Conservation (phyloP, 2,329 filamentous ascomycete genomes). For the Alternaria ventricosa region DNA sequence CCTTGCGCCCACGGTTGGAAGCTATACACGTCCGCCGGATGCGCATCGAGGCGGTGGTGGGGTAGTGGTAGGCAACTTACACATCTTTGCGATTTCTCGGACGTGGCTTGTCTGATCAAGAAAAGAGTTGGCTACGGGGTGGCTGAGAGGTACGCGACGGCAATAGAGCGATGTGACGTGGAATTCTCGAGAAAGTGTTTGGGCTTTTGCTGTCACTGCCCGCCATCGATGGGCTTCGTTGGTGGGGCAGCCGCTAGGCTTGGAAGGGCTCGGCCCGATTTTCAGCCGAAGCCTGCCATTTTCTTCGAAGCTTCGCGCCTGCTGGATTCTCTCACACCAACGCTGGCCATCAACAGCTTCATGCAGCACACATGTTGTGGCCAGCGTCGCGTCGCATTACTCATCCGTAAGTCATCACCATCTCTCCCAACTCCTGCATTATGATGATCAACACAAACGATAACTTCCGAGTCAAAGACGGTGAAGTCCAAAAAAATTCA, state of each 20-base stretch:
- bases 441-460: slow-evolving; percentile 45
- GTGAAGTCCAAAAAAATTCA: slow-evolving; percentile 54
- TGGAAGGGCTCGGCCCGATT: slow-evolving; percentile 23
- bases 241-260: slow-evolving; percentile 34
- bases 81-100: slow-evolving; percentile 13
- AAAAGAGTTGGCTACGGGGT: not conserved
- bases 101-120: not conserved
- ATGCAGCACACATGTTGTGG: not conserved
- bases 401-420: slow-evolving; percentile 24
- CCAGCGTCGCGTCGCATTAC: not conserved
- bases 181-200: slow-evolving; percentile 22
- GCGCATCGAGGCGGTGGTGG: slow-evolving; percentile 12
- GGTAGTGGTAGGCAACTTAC: slow-evolving; percentile 15
- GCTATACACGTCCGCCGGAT: not conserved
- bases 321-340: slow-evolving; percentile 19
- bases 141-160: slow-evolving; percentile 12
- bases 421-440: slow-evolving; percentile 1
- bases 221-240: slow-evolving; percentile 26
- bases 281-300: slow-evolving; percentile 24
- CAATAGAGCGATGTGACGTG: slow-evolving; percentile 8
- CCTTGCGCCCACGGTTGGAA: not conserved
- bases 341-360: slow-evolving; percentile 2
- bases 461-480: slow-evolving; percentile 46
- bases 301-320: slow-evolving; percentile 18
- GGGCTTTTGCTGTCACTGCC: slow-evolving; percentile 31